Evolutionary conservation across 805 yeast genomes (phyloP).

Genomic region (Candida orba): DNA sequence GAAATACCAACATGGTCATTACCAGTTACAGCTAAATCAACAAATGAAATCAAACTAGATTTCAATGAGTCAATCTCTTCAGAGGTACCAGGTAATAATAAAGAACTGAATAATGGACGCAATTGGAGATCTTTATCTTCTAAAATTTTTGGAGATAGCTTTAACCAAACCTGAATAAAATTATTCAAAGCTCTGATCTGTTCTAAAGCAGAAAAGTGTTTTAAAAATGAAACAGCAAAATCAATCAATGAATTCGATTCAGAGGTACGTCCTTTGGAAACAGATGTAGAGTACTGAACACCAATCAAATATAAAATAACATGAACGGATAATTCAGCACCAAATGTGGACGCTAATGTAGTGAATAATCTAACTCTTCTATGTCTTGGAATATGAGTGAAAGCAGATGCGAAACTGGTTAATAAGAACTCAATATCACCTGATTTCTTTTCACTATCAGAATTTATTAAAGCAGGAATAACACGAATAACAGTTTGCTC

Average conservation of each 20-base stretch:
- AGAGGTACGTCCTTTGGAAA: slow-evolving; percentile 47
- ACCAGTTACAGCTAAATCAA: slow-evolving; percentile 35
- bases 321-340: slow-evolving; percentile 58
- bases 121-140: slow-evolving; percentile 25
- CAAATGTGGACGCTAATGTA: slow-evolving; percentile 70
- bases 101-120: slow-evolving; percentile 58
- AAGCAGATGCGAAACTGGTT: slow-evolving; percentile 88
- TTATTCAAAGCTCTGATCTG: slow-evolving; percentile 51
- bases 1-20: slow-evolving; percentile 34
- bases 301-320: slow-evolving; percentile 73
- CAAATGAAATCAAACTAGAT: slow-evolving; percentile 46
- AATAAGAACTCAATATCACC: slow-evolving; percentile 79
- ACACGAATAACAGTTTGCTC: slow-evolving; percentile 87
- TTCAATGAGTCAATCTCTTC: slow-evolving; percentile 44
- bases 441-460: slow-evolving; percentile 27
- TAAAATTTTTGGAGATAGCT: slow-evolving; percentile 30
- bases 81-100: slow-evolving; percentile 42
- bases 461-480: slow-evolving; percentile 76
- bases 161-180: slow-evolving; percentile 44
- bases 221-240: slow-evolving; percentile 63
- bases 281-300: slow-evolving; percentile 58
- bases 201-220: slow-evolving; percentile 58
- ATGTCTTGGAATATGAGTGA: slow-evolving; percentile 93
- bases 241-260: slow-evolving; percentile 67
- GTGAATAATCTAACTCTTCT: slow-evolving; percentile 83